Base-by-base conservation (phyloP, 2,329 filamentous ascomycete genomes). In the Epichloe festucae region DNA sequence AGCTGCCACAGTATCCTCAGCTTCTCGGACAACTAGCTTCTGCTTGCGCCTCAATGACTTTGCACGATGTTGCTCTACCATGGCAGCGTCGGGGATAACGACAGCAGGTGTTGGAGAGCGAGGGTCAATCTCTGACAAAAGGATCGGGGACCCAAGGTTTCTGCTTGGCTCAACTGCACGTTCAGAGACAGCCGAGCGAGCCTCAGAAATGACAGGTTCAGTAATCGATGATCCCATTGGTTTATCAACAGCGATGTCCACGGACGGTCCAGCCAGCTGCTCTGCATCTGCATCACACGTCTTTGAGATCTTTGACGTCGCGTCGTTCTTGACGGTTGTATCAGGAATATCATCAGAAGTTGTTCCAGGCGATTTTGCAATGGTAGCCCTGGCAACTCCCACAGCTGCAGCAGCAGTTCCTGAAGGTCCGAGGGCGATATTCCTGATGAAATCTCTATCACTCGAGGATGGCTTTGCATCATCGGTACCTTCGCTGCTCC, bases 1-100 rank as follows among this genome's bases (percentile, higher is more conserved):
- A 36, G 76, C 73, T 36, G 76, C 76, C 35, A 78, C 64, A 36
- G 72, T 70, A 53, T 79, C 77, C 60, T 79, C 75, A 15, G 71
- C 72, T 15, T 71, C 64, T 39, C 67, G 69, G 36, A 74, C 63
- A n/a, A 68, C 68, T 53, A 70, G 64, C 53, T 68, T 73, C 50
- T 71, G 68, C 56, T 71, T 72, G 49, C 70, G 71, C 51, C 68
- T 70, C 17, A 76, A 58, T 46, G 69, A 74, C 50, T 65, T 70
- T 21, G 66, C 68, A 45, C 71, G 69, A 50, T 74, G 62, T 50
- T 67, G 61, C 53, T 67, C 56, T 41, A 67, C 58, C 65, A 67
- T 63, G 41, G 63, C 64, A 52, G 65, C 57, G 63, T 71, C 58
- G 49, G 75, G 74, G 44, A 76, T 60, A 56, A 73, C 66, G 51